Evolutionary conservation across 192 early-diverging fungal genomes (phyloP).

Genomic region (Gonapodya prolifera): DNA sequence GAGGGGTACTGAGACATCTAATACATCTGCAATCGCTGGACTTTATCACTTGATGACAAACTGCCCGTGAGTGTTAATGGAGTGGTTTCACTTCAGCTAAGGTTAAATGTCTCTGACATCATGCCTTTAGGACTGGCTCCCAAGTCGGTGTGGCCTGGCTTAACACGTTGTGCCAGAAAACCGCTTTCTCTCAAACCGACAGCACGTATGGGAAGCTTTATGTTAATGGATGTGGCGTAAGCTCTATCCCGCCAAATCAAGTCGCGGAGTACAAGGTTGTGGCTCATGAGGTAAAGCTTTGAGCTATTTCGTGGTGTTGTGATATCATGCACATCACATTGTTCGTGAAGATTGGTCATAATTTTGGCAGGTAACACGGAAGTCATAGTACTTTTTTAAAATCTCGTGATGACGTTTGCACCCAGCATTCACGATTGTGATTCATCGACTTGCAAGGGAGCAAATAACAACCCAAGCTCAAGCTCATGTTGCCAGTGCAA

Average conservation of each 20-base stretch:
- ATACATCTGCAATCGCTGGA: background rate
- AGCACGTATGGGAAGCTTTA: background rate
- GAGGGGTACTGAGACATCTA: background rate
- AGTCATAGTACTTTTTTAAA: too few species aligned
- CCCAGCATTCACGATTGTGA: slow-evolving; percentile 1
- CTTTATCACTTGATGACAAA: slow-evolving; percentile 1
- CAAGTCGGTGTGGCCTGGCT: slow-evolving; percentile 5
- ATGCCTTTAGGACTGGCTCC: background rate
- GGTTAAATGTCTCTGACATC: too few species aligned
- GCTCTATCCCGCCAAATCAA: background rate
- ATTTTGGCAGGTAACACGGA: slow-evolving; percentile 3
- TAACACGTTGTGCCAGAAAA: slow-evolving; percentile 2
- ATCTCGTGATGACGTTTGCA: background rate
- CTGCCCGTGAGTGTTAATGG: background rate
- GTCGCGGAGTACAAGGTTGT: background rate
- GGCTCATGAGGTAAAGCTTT: background rate
- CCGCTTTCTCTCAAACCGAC: background rate
- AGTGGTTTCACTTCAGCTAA: too few species aligned
- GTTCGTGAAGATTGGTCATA: background rate
- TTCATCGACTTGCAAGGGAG: background rate
- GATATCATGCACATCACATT: background rate
- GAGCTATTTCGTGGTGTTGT: background rate
- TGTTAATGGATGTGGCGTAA: background rate
- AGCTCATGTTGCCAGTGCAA: background rate
- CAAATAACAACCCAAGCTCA: background rate